Evolutionary conservation across 106 monocot genomes (phyloP).

Genomic region (Acorus calamus): DNA sequence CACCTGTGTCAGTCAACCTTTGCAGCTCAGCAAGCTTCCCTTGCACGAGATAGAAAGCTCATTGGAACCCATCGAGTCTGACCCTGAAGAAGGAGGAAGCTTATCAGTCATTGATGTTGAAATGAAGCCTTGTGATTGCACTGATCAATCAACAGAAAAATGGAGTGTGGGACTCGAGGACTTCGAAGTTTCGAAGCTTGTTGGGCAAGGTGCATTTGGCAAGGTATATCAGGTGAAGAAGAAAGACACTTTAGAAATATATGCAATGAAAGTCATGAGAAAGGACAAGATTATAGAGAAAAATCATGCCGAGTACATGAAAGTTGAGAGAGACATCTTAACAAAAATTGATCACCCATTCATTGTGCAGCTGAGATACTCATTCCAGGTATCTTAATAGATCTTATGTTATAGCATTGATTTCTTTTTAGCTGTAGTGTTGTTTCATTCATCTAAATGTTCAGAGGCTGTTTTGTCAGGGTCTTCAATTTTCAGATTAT

Average conservation of each 20-base stretch:
- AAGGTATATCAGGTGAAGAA: constrained; percentile 24
- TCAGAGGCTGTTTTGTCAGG: too few relatives aligned
- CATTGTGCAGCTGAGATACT: constrained; percentile 23
- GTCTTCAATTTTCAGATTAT: too few relatives aligned
- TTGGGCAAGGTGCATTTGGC: constrained; percentile 23
- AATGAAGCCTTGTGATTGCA: neutral
- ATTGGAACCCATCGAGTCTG: constrained; percentile 39
- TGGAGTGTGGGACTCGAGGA: constrained; percentile 4
- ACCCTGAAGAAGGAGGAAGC: constrained; percentile 19
- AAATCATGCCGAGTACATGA: constrained; percentile 32
- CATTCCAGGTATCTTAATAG: constrained; percentile 16
- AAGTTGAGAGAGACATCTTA: constrained; percentile 27
- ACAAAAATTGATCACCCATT: constrained; percentile 25
- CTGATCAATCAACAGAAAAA: constrained; percentile 2
- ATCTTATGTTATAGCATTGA: too few relatives aligned
- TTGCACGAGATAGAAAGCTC: constrained; percentile 52
- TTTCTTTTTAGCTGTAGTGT: too few relatives aligned
- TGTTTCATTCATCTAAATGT: too few relatives aligned
- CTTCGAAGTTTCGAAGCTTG: constrained; percentile 18
- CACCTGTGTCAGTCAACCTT: constrained; percentile 38
- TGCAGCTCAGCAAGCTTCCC: constrained; percentile 36
- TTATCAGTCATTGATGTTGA: constrained; percentile 2
- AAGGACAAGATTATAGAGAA: constrained; percentile 22
- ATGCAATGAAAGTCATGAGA: constrained; percentile 28
- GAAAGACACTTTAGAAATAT: constrained; percentile 15